Percentiles rank a stretch among this genome's conserved stretches.
phyloP scores from a whole-genome alignment of 2,329 filamentous ascomycete species.

The Beauveria australis region DNA sequence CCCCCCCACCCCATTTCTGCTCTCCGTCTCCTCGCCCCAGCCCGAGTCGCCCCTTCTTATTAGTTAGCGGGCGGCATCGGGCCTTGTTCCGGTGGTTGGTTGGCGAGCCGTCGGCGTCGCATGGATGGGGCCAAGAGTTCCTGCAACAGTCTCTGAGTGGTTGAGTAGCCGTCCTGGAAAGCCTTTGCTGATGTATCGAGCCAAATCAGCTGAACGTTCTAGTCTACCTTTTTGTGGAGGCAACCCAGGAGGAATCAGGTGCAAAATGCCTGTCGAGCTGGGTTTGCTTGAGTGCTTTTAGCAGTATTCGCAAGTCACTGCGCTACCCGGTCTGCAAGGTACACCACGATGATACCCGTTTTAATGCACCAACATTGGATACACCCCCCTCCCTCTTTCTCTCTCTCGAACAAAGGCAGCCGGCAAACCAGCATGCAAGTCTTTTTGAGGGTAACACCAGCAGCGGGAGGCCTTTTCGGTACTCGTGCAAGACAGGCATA shows the following conservation, averaged over 20 bases:
- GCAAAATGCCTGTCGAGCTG: conserved; percentile 4
- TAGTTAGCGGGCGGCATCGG: conserved; percentile 7
- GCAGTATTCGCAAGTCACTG: neutral
- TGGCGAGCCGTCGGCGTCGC: conserved; percentile 9
- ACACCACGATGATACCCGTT: conserved; percentile 2
- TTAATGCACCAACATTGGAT: neutral
- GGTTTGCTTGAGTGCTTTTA: neutral
- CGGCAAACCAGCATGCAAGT: neutral
- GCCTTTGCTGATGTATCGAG: conserved; percentile 3
- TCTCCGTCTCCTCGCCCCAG: neutral
- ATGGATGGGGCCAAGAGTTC: neutral
- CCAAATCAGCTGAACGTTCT: conserved; percentile 10
- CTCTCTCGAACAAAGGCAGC: neutral
- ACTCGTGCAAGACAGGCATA: neutral
- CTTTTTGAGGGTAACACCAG: neutral
- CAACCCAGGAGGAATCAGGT: neutral
- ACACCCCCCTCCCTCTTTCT: neutral
- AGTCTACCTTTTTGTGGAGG: conserved; percentile 9
- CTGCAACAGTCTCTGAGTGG: neutral
- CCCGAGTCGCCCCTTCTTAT: neutral
- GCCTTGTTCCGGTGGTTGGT: conserved; percentile 12
- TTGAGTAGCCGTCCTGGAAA: neutral
- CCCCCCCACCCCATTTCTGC: neutral
- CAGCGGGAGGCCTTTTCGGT: neutral
- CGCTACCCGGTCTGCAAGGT: conserved; percentile 9